Percentiles rank a stretch among this genome's conserved stretches.
Evolutionary conservation across 2,329 filamentous ascomycete species (phyloP).

Genomic region (Fusarium sp.): DNA sequence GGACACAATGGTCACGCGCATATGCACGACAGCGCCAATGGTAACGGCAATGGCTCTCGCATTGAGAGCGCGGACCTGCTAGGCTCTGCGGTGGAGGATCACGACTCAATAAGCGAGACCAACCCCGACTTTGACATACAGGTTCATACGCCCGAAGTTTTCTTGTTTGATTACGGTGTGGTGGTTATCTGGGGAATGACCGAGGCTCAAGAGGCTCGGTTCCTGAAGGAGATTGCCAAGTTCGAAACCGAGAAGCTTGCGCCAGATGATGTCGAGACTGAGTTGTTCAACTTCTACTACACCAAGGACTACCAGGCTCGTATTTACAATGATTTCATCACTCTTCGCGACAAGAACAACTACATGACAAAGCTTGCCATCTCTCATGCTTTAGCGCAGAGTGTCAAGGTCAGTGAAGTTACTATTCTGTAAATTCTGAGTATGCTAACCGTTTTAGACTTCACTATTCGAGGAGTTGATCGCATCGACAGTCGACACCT

Average conservation of each 20-base stretch:
- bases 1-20: constrained; percentile 42
- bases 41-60: constrained; percentile 44
- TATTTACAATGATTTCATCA: constrained; percentile 99
- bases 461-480: constrained; percentile 96
- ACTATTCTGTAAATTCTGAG: not conserved
- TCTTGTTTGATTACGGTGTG: constrained; percentile 97
- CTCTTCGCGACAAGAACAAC: constrained; percentile 89
- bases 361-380: constrained; percentile 99
- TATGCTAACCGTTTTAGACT: constrained; percentile 66
- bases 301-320: constrained; percentile 96
- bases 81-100: constrained; percentile 51
- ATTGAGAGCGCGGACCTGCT: constrained; percentile 51
- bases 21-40: constrained; percentile 41
- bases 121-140: constrained; percentile 84
- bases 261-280: constrained; percentile 90
- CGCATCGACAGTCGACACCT: constrained; percentile 90
- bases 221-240: constrained; percentile 92
- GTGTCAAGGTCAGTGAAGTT: constrained; percentile 76
- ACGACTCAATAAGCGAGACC: constrained; percentile 55
- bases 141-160: constrained; percentile 93
- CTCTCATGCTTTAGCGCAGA: constrained; percentile 93
- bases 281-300: constrained; percentile 99
- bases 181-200: constrained; percentile 99
- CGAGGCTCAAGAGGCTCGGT: constrained; percentile 85
- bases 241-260: constrained; percentile 93